Evolutionary conservation across 2,329 filamentous ascomycete species (phyloP).

Genomic region (Diaporthe citriasiana): DNA sequence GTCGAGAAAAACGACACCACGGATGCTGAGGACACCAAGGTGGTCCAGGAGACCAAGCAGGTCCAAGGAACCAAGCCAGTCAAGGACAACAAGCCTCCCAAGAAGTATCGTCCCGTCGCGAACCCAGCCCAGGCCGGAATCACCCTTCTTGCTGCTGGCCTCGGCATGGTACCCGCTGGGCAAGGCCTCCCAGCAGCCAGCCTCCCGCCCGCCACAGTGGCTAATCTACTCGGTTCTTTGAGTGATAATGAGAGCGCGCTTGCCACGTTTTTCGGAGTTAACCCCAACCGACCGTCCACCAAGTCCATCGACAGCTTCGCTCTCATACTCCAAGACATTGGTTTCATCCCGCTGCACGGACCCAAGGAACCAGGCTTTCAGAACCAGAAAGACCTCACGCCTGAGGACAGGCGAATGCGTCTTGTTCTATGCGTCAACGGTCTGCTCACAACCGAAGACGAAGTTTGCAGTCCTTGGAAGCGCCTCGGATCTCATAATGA

Average conservation of each 20-base stretch:
- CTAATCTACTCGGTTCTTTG: slow-evolving; percentile 83
- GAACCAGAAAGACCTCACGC: slow-evolving; percentile 65
- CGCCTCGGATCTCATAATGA: slow-evolving; percentile 81
- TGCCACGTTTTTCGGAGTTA: slow-evolving; percentile 92
- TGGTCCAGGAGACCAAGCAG: slow-evolving; percentile 70
- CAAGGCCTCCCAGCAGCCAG: slow-evolving; percentile 69
- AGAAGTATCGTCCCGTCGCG: slow-evolving; percentile 76
- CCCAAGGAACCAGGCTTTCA: slow-evolving; percentile 54
- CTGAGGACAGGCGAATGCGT: slow-evolving; percentile 77
- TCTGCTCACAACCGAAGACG: slow-evolving; percentile 80
- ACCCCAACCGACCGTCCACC: slow-evolving; percentile 84
- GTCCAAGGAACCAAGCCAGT: slow-evolving; percentile 70
- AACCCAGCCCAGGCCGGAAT: slow-evolving; percentile 63
- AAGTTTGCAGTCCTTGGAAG: slow-evolving; percentile 84
- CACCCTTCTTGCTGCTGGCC: slow-evolving; percentile 82
- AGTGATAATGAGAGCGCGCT: slow-evolving; percentile 85
- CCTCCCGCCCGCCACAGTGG: slow-evolving; percentile 79
- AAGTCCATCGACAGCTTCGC: slow-evolving; percentile 92
- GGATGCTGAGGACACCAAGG: slow-evolving; percentile 72
- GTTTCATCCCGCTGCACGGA: slow-evolving; percentile 80
- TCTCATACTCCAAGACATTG: slow-evolving; percentile 90
- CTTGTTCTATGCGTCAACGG: slow-evolving; percentile 88
- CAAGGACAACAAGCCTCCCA: slow-evolving; percentile 72
- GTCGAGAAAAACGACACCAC: slow-evolving; percentile 59
- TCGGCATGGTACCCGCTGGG: slow-evolving; percentile 80